Evolutionary conservation across 1,284 basidiomycete genomes (phyloP).

Genomic region (Moesziomyces sp.): DNA sequence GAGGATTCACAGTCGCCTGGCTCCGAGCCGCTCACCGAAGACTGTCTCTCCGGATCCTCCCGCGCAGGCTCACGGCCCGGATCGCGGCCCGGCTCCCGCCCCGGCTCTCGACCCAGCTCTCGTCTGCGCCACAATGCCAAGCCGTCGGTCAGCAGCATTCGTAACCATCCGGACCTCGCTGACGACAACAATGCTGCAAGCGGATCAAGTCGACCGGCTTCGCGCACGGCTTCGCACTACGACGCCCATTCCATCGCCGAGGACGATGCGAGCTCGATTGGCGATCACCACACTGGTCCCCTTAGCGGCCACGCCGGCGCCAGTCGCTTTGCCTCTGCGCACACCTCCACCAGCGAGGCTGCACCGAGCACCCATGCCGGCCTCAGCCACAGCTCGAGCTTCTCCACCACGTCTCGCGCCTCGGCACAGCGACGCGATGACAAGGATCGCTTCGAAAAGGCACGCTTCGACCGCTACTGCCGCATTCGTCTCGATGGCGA

Average conservation of each 20-base stretch:
- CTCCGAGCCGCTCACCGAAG: conserved; percentile 26
- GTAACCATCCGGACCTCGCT: conserved; percentile 6
- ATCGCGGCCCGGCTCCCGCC: conserved; percentile 27
- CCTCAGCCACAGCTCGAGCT: conserved; percentile 5
- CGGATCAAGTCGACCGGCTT: conserved; percentile 29
- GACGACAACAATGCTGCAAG: conserved; percentile 21
- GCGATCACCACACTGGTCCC: conserved; percentile 21
- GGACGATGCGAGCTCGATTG: conserved; percentile 22
- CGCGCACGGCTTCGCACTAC: conserved; percentile 17
- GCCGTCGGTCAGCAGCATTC: conserved; percentile 27
- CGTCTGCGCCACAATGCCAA: conserved; percentile 34
- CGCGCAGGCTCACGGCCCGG: conserved; percentile 13
- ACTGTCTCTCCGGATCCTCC: conserved; percentile 30
- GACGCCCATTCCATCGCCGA: conserved; percentile 14
- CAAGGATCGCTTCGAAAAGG: conserved; percentile 31
- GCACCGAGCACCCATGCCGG: conserved; percentile 7
- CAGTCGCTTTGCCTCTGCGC: conserved; percentile 10
- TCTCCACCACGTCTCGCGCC: conserved; percentile 6
- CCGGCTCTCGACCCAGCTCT: conserved; percentile 28
- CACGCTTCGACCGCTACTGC: conserved; percentile 53
- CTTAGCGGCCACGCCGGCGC: conserved; percentile 34
- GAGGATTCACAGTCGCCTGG: conserved; percentile 34
- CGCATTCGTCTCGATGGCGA: conserved; percentile 50
- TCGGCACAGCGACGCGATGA: conserved; percentile 26
- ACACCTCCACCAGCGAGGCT: conserved; percentile 7